These are phyloP conservation scores for Dryas alaskensis DNA, from an alignment of 306 rosid species.

Conservation along the genomic window DNA sequence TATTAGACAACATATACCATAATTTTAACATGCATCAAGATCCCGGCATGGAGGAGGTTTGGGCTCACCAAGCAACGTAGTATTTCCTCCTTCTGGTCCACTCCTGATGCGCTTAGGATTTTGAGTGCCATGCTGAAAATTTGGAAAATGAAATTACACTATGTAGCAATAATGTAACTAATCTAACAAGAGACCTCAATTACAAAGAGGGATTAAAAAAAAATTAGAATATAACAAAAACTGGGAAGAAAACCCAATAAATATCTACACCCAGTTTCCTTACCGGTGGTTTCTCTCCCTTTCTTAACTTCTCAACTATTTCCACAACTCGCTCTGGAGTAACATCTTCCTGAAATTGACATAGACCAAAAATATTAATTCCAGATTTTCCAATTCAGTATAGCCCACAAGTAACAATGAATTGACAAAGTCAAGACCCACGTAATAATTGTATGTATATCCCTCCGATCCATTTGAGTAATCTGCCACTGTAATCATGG, in stretches of 20 bases:
- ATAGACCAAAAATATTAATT: constrained; percentile 17
- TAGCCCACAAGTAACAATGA: neutral
- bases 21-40: constrained; percentile 74
- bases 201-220: constrained; percentile 1
- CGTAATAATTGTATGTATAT: constrained; percentile 85
- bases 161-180: neutral
- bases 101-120: constrained; percentile 63
- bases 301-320: constrained; percentile 74
- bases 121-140: constrained; percentile 81
- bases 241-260: neutral
- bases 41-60: constrained; percentile 93
- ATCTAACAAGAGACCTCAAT: constrained; percentile 6
- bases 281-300: constrained; percentile 91
- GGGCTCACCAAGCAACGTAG: constrained; percentile 71
- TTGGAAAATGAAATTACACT: neutral
- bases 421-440: constrained; percentile 30
- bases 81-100: constrained; percentile 99
- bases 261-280: constrained; percentile 23
- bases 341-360: constrained; percentile 80
- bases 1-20: constrained; percentile 48
- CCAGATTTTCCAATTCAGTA: neutral
- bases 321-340: constrained; percentile 80
- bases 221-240: neutral
- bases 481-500: constrained; percentile 98
- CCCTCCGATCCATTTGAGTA: constrained; percentile 94